These are phyloP conservation scores for Mrakia gelida DNA, from an alignment of 768 basidiomycete genomes.

Conservation along the genomic window DNA sequence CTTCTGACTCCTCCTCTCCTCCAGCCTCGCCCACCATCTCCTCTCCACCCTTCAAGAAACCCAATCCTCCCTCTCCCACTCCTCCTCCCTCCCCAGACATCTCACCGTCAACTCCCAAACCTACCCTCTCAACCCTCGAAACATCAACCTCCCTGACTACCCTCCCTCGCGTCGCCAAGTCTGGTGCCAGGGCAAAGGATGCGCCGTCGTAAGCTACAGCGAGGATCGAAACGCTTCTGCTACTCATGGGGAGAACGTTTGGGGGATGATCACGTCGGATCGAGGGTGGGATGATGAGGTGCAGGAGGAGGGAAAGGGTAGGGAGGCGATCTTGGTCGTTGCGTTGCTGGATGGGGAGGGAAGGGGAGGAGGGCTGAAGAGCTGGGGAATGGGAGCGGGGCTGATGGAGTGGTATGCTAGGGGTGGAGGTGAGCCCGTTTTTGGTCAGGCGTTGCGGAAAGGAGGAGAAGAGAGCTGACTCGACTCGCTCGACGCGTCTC, in stretches of 20 bases:
- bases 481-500: neutral
- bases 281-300: neutral
- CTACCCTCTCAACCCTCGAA: neutral
- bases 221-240: neutral
- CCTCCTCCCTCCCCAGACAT: neutral
- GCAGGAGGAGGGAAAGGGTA: neutral
- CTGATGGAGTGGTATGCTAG: neutral
- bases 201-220: neutral
- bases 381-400: neutral
- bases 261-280: neutral
- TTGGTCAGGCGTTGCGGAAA: neutral
- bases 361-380: neutral
- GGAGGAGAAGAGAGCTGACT: neutral
- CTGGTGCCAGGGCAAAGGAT: neutral
- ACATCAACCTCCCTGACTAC: neutral
- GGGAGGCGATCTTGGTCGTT: neutral
- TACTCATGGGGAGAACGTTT: neutral
- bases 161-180: neutral
- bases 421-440: neutral
- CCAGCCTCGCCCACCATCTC: neutral
- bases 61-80: neutral
- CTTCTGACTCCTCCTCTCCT: neutral
- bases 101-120: neutral
- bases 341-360: neutral
- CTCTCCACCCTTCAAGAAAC: neutral